These are phyloP conservation scores for Pyrenochaeta sp. DNA, from an alignment of 2,329 filamentous ascomycete genomes.

Conservation along the genomic window DNA sequence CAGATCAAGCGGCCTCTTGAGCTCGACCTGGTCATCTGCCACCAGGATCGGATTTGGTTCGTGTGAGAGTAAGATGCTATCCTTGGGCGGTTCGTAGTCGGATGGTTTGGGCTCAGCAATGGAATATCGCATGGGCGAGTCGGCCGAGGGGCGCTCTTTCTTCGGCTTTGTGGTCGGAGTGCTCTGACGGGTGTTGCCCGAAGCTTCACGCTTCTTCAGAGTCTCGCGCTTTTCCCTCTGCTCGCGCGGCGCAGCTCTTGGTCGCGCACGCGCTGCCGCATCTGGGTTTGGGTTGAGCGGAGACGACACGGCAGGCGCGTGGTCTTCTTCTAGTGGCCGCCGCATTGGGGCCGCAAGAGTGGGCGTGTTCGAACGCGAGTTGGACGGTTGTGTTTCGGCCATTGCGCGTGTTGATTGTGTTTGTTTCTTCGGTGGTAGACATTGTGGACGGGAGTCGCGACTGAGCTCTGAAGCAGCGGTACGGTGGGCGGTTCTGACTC, in stretches of 20 bases:
- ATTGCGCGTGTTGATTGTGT: slow-evolving; percentile 26
- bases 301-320: slow-evolving; percentile 74
- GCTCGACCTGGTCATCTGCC: slow-evolving; percentile 51
- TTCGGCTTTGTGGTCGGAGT: slow-evolving; percentile 51
- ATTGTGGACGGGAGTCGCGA: slow-evolving; percentile 9
- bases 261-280: slow-evolving; percentile 52
- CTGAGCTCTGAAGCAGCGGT: slow-evolving; percentile 6
- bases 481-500: slow-evolving; percentile 23
- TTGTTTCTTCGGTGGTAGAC: not conserved
- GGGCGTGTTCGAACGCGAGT: slow-evolving; percentile 48
- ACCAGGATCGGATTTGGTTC: slow-evolving; percentile 55
- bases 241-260: slow-evolving; percentile 48
- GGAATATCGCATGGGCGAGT: slow-evolving; percentile 59
- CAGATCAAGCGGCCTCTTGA: slow-evolving; percentile 59
- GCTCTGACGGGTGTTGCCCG: slow-evolving; percentile 46
- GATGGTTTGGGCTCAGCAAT: slow-evolving; percentile 55
- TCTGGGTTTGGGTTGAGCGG: slow-evolving; percentile 72
- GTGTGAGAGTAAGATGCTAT: slow-evolving; percentile 55
- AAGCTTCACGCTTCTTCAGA: slow-evolving; percentile 61
- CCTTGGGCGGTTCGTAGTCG: slow-evolving; percentile 59
- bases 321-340: slow-evolving; percentile 71
- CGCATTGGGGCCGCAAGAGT: slow-evolving; percentile 62
- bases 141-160: slow-evolving; percentile 46
- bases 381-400: slow-evolving; percentile 44
- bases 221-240: slow-evolving; percentile 62